Evolutionary conservation across 331 rosid genomes (phyloP), one percentile per base, ranked within the genome.

Genomic region (Phaseolus coccineus): DNA sequence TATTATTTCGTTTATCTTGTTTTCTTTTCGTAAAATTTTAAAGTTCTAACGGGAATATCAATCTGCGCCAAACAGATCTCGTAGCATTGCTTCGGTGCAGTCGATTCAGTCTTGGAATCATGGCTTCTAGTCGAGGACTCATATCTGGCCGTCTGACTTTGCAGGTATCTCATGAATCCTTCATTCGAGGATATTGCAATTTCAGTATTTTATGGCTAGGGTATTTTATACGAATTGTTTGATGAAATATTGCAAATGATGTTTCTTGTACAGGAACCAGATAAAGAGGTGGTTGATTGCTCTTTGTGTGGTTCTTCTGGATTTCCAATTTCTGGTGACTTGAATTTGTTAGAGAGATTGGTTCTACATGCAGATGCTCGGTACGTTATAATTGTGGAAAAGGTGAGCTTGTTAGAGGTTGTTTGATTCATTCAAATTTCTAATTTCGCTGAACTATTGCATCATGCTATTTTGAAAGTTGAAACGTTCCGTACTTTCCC

Each of bases 71-170:
- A 77, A 62, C 83, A 95, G 98, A 95, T 86, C 94, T 91, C 35
- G 97, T 93, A 79, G 90, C 97, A 6, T 90, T 93, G 90, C 96
- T 93, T 80, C 89, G 89, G 52, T 95, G 97, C 86, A 93, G 98
- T 85, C 88, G 98, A 33, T 91, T 74, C 86, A 93, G 98, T 81
- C 97, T 96, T 66, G 97, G 99, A 86, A 87, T 96, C 84, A 91
- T 96, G 97, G 98, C 99, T 11, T 96, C 98, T 40, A 88, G 98
- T 83, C 82, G 93, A 73, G 97, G 99, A 84, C 93, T 93, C 58
- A 65, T 93, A 9, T 90, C 91, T 6, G 98, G 99, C 68, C 96
- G 98, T 72, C 74, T 93, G 76, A 75, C 81, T 80, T 82, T 91
- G 82, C 89, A 90, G 93, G 98, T 88, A 73, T n/a, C 33, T 55